Evolutionary conservation across 768 basidiomycete species (phyloP).

Genomic region (Kwoniella dendrophila): DNA sequence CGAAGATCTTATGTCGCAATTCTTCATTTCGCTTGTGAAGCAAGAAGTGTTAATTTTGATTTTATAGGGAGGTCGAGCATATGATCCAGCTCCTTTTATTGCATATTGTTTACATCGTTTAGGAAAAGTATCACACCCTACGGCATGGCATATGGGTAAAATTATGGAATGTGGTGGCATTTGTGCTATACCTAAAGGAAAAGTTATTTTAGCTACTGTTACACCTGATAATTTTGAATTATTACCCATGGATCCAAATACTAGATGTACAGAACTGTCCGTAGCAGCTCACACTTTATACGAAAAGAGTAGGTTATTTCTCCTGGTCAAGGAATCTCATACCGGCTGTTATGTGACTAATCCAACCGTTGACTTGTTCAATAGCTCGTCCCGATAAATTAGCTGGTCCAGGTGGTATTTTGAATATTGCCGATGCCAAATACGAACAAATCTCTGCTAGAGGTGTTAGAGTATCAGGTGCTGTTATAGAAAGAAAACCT

Average conservation of each 20-base stretch:
- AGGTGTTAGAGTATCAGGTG: constrained; percentile 18
- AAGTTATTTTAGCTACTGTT: constrained; percentile 19
- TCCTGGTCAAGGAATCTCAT: too few species aligned
- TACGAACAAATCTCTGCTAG: constrained; percentile 10
- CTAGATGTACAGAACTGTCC: constrained; percentile 1
- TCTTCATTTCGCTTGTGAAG: background rate
- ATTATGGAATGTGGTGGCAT: constrained; percentile 26
- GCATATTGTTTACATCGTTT: constrained; percentile 1
- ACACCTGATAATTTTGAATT: constrained; percentile 16
- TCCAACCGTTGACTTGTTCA: background rate
- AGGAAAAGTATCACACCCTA: background rate
- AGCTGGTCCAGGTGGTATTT: constrained; percentile 17
- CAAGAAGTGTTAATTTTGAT: background rate
- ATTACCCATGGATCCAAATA: constrained; percentile 10
- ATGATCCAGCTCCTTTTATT: constrained; percentile 25
- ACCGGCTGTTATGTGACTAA: too few species aligned
- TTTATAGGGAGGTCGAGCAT: constrained; percentile 6
- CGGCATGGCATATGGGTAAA: constrained; percentile 30
- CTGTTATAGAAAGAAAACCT: constrained; percentile 7
- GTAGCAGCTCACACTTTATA: constrained; percentile 24
- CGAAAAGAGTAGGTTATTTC: constrained; percentile 6
- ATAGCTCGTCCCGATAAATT: constrained; percentile 22
- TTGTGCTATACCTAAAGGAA: constrained; percentile 23
- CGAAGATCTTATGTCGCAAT: too few species aligned
- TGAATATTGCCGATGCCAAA: constrained; percentile 8